Percentiles rank a stretch among this genome's conserved stretches.
These are phyloP conservation scores for Neonectria punicea DNA, from an alignment of 2,329 filamentous ascomycete genomes.

Conservation along the genomic window DNA sequence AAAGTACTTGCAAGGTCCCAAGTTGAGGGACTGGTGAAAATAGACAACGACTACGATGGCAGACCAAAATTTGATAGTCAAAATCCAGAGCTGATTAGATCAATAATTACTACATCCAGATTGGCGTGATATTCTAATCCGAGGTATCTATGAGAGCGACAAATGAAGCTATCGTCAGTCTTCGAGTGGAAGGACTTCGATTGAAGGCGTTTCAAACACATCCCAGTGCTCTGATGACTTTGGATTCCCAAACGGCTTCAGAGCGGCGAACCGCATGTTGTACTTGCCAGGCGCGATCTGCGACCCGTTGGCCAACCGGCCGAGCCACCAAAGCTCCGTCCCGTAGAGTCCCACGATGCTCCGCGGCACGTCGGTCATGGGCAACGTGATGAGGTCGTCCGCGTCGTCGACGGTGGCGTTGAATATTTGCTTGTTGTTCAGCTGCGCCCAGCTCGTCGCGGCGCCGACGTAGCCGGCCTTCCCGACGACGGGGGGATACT, in stretches of 20 bases:
- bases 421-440: not conserved
- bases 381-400: constrained; percentile 4
- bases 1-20: not conserved
- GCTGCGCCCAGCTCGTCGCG: constrained; percentile 8
- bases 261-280: constrained; percentile 23
- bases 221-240: constrained; percentile 6
- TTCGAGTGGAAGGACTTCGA: not conserved
- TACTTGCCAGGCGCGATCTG: constrained; percentile 24
- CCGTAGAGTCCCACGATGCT: constrained; percentile 10
- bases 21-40: not conserved
- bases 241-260: constrained; percentile 24
- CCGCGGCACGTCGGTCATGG: constrained; percentile 2
- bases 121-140: no score
- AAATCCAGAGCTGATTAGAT: not conserved
- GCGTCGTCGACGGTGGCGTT: not conserved
- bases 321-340: constrained; percentile 31
- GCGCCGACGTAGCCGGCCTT: constrained; percentile 21
- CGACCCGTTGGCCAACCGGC: constrained; percentile 19
- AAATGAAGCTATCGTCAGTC: not conserved
- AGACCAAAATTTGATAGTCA: not conserved
- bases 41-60: not conserved
- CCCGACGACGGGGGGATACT: constrained; percentile 13
- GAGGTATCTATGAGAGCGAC: no score
- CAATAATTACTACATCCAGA: no score
- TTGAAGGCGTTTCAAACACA: not conserved